Evolutionary conservation across 371 early-diverging fungal genomes (phyloP).

Genomic region (Mortierella sp.): DNA sequence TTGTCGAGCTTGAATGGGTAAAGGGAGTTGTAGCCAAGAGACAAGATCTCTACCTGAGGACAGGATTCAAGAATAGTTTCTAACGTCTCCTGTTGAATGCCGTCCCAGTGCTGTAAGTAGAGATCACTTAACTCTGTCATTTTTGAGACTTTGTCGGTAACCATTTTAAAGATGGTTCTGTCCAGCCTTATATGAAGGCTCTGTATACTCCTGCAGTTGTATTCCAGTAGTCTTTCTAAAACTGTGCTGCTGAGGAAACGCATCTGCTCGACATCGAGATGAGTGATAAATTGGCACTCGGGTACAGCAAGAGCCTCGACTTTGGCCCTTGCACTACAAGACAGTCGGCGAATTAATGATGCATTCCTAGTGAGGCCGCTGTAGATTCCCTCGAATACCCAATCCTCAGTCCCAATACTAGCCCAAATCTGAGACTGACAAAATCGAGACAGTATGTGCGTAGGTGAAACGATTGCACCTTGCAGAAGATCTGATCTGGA

Average conservation of each 20-base stretch:
- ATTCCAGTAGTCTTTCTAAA: constrained; percentile 23
- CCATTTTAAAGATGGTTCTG: constrained; percentile 20
- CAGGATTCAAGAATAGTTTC: constrained; percentile 18
- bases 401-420: constrained; percentile 24
- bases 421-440: constrained; percentile 48
- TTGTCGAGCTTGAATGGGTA: constrained; percentile 40
- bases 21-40: constrained; percentile 30
- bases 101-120: constrained; percentile 43
- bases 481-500: constrained; percentile 17
- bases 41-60: constrained; percentile 24
- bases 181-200: constrained; percentile 26
- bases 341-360: constrained; percentile 10
- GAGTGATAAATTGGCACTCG: constrained; percentile 20
- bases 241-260: constrained; percentile 27
- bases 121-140: constrained; percentile 33
- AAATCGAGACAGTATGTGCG: constrained; percentile 17
- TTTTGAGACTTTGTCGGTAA: constrained; percentile 2
- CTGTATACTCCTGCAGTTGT: constrained; percentile 17
- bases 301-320: constrained; percentile 14
- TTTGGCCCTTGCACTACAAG: constrained; percentile 19
- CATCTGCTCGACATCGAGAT: constrained; percentile 31
- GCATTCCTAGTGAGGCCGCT: constrained; percentile 28
- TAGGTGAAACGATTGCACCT: constrained; percentile 32
- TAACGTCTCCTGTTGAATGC: constrained; percentile 25
- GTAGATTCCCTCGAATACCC: constrained; percentile 28